Evolutionary conservation across 108 stramenopile species (phyloP), one percentile per base, ranked within the genome.

Genomic region (Cyclotella distinguenda): DNA sequence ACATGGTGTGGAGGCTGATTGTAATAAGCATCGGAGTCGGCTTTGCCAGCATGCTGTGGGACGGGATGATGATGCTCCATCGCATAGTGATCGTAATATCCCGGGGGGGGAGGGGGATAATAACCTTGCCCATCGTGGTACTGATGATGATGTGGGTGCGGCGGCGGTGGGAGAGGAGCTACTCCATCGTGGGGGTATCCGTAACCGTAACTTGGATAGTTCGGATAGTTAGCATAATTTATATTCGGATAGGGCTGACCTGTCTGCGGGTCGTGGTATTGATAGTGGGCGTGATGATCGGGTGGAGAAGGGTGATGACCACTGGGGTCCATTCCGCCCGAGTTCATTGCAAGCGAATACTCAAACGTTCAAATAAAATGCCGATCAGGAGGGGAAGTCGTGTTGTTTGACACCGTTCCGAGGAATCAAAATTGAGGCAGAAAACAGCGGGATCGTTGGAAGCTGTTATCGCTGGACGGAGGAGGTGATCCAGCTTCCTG

Each of bases 181-280:
- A 40, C 60, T 8, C 38, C 50, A 15, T 60, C n/a, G 51, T 39
- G 35, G 13, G 58, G 59, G 47, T 60, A 70, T 26, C 44, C 47
- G 60, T 70, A 58, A 15, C 36, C 35, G 27, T 49, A 44, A 15
- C 42, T 30, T 38, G n/a, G 44, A 28, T 36, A 57, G 42, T 32
- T 46, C 2, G 55, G 56, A 36, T 36, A 33, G 40, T 26, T 56
- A 21, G 39, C 38, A 19, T 52, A 51, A 39, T 49, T 51, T 4
- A 19, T 31, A 19, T 33, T 27, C 15, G 63, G 36, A 34, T 64
- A 49, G 11, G 63, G 49, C 28, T 47, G 63, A 8, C 45, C 44
- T 28, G 63, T 57, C 40, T 43, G 43, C 27, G 64, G 39, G 39
- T 51, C 38, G 42, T 47, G 40, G 22, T 44, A 46, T 12, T 26